These are phyloP conservation scores for Fusarium tjaetaba DNA, from an alignment of 2,329 filamentous ascomycete genomes.

Conservation along the genomic window DNA sequence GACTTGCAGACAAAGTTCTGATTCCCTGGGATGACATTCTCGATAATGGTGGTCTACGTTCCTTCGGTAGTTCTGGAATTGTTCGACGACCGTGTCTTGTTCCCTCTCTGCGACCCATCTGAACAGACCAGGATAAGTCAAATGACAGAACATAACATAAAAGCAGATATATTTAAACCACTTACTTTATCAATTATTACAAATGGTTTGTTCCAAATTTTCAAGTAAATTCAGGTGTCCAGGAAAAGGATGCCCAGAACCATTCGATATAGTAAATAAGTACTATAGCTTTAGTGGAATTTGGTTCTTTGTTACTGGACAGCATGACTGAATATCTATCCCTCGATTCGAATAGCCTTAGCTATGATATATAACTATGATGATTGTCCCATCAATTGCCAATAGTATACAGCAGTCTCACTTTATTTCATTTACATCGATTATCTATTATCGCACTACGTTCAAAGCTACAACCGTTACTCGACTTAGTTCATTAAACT, in stretches of 20 bases:
- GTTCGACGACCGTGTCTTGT: too few relatives aligned
- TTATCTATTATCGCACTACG: not conserved
- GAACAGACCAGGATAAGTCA: too few relatives aligned
- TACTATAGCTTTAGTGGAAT: not conserved
- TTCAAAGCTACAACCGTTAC: not conserved
- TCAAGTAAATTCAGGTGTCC: not conserved
- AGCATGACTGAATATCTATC: not conserved
- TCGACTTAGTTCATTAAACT: not conserved
- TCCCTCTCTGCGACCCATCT: too few relatives aligned
- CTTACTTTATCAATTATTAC: rapidly evolving
- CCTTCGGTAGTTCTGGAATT: too few relatives aligned
- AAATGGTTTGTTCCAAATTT: too few relatives aligned
- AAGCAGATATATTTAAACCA: too few relatives aligned
- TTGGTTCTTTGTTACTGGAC: not conserved
- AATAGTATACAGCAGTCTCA: not conserved
- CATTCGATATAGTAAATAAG: not conserved
- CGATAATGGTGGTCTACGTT: too few relatives aligned
- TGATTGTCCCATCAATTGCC: rapidly evolving
- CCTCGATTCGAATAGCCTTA: not conserved
- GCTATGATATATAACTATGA: not conserved
- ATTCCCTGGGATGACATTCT: too few relatives aligned
- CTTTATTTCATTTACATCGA: not conserved
- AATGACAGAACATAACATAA: too few relatives aligned
- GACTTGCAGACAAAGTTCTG: too few relatives aligned
- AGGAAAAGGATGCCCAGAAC: not conserved